Evolutionary conservation across 1,284 basidiomycete genomes (phyloP).

Genomic region (Ceratobasidium sp.): DNA sequence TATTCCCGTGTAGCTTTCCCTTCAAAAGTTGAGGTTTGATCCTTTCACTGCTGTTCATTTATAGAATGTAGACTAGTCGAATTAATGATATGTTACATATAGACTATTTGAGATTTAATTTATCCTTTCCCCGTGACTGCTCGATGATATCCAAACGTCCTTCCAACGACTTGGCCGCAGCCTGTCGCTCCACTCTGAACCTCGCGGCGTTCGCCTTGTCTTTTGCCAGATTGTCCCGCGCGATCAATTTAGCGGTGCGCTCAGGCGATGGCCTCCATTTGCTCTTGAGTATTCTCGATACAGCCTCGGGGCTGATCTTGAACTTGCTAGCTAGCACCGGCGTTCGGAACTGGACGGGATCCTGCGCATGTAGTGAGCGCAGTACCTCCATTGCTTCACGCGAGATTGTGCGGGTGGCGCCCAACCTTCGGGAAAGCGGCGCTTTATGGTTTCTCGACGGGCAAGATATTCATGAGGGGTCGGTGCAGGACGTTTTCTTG

Average conservation of each 20-base stretch:
- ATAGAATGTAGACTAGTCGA: constrained; percentile 6
- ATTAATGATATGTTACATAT: constrained; percentile 16
- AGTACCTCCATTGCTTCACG: constrained; percentile 89
- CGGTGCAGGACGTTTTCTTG: constrained; percentile 44
- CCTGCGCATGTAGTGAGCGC: constrained; percentile 70
- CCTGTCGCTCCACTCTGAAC: constrained; percentile 42
- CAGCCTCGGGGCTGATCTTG: constrained; percentile 84
- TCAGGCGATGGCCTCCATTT: constrained; percentile 68
- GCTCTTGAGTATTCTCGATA: constrained; percentile 82
- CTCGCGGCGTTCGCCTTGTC: constrained; percentile 54
- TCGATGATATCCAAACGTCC: constrained; percentile 1
- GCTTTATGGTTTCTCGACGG: constrained; percentile 66
- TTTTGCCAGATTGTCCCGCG: constrained; percentile 64
- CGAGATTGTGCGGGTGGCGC: constrained; percentile 86
- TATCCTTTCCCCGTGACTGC: not conserved
- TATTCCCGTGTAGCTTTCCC: constrained; percentile 21
- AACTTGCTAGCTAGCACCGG: constrained; percentile 79
- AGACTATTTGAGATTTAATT: not conserved
- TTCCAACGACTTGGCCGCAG: constrained; percentile 1
- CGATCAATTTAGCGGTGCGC: constrained; percentile 39
- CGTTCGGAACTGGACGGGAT: constrained; percentile 74
- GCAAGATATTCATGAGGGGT: constrained; percentile 60
- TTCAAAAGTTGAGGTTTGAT: constrained; percentile 10
- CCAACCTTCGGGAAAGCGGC: constrained; percentile 80
- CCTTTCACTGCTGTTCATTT: constrained; percentile 1